Evolutionary conservation across 176 grass and related monocot genomes (phyloP).

Genomic region (Rhynchospora breviuscula): DNA sequence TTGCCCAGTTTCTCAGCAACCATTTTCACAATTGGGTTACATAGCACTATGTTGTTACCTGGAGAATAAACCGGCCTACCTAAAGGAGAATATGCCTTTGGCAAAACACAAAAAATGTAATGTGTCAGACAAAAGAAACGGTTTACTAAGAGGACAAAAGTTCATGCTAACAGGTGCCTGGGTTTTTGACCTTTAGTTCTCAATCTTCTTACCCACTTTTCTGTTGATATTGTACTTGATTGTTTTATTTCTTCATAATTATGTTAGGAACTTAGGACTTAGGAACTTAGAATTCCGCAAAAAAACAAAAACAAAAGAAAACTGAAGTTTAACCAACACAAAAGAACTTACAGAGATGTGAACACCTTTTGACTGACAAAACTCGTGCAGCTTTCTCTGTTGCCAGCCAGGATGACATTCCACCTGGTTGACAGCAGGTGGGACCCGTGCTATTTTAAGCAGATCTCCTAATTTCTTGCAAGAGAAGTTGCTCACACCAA

Average conservation of each 20-base stretch:
- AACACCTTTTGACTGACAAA: constrained; percentile 51
- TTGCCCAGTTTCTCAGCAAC: constrained; percentile 57
- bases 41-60: constrained; percentile 36
- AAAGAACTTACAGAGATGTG: constrained; percentile 51
- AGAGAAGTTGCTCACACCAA: constrained; percentile 77
- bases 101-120: neutral
- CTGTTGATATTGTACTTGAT: too few species aligned
- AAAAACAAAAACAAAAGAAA: too few species aligned
- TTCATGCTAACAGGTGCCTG: neutral
- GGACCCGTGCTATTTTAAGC: constrained; percentile 45
- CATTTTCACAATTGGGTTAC: constrained; percentile 32
- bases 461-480: constrained; percentile 67
- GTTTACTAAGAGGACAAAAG: neutral
- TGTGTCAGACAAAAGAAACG: neutral
- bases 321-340: neutral
- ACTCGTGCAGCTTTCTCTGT: constrained; percentile 50
- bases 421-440: constrained; percentile 70
- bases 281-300: too few species aligned
- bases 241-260: too few species aligned
- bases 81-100: constrained; percentile 58
- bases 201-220: too few species aligned
- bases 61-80: constrained; percentile 4
- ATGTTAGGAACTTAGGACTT: too few species aligned
- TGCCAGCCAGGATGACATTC: constrained; percentile 74
- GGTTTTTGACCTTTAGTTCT: too few species aligned